Percentiles rank a stretch among this genome's conserved stretches.
These are phyloP conservation scores for Limnanthes douglasii DNA, from an alignment of 345 rosid species.

Conservation along the genomic window DNA sequence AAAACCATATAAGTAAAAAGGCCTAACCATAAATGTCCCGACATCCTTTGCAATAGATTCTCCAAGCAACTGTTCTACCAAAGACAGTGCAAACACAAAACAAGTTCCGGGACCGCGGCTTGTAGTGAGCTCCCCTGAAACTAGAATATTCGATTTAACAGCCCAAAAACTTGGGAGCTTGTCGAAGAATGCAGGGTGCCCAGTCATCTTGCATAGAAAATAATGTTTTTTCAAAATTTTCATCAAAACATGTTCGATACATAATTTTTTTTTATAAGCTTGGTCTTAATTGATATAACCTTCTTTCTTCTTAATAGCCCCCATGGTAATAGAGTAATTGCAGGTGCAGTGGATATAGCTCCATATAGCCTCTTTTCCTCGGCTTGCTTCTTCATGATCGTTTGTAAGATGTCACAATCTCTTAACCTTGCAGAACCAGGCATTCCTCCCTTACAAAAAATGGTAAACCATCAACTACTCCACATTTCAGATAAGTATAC, in stretches of 20 bases:
- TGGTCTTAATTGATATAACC: conserved; percentile 21
- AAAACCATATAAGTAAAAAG: conserved; percentile 1
- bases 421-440: conserved; percentile 86
- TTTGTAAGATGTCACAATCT: conserved; percentile 50
- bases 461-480: no score
- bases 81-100: conserved; percentile 63
- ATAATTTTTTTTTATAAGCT: no score
- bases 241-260: no score
- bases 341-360: conserved; percentile 92
- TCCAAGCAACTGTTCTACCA: conserved; percentile 75
- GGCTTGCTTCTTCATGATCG: conserved; percentile 65
- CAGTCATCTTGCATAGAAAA: conserved; percentile 56
- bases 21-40: conserved; percentile 47
- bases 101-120: conserved; percentile 95
- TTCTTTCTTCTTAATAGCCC: conserved; percentile 66
- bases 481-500: no score
- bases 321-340: conserved; percentile 91
- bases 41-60: conserved; percentile 47
- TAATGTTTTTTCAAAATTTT: no score
- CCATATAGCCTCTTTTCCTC: conserved; percentile 62
- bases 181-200: conserved; percentile 82
- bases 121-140: conserved; percentile 84
- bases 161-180: conserved; percentile 90
- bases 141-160: conserved; percentile 69
- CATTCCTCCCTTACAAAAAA: conserved; percentile 74